Evolutionary conservation across 805 yeast genomes (phyloP).

Genomic region (Lachancea sp.): DNA sequence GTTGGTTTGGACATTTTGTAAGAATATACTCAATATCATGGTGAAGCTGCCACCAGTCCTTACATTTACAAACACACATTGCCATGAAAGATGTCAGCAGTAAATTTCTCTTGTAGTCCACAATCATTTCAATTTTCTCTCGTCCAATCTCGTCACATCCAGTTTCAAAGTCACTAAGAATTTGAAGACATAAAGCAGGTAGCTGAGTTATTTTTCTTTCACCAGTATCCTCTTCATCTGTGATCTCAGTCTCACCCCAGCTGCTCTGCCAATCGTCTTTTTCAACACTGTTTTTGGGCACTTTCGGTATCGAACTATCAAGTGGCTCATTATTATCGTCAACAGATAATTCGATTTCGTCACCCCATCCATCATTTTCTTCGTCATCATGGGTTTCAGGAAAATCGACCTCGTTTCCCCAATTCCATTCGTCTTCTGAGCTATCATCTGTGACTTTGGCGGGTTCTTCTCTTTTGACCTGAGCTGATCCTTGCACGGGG

Average conservation of each 20-base stretch:
- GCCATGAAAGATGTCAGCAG: constrained; percentile 28
- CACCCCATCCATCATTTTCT: constrained; percentile 21
- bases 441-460: not conserved
- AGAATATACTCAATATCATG: constrained; percentile 20
- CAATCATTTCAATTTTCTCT: constrained; percentile 13
- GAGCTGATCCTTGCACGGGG: not conserved
- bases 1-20: not conserved
- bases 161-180: constrained; percentile 13
- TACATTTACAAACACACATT: constrained; percentile 14
- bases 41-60: constrained; percentile 27
- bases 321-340: not conserved
- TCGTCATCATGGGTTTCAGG: constrained; percentile 13
- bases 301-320: too few species aligned
- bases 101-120: constrained; percentile 23
- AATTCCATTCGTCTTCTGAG: constrained; percentile 20
- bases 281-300: not conserved
- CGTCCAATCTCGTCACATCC: constrained; percentile 14
- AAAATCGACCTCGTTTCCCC: constrained; percentile 17
- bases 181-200: constrained; percentile 14
- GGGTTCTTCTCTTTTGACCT: not conserved
- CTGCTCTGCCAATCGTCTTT: constrained; percentile 4
- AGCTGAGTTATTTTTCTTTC: constrained; percentile 15
- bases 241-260: constrained; percentile 2
- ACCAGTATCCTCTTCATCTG: not conserved
- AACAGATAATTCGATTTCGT: constrained; percentile 5